These are phyloP conservation scores for Globisporangium echinulatum DNA, from an alignment of 352 stramenopile species.

Conservation along the genomic window DNA sequence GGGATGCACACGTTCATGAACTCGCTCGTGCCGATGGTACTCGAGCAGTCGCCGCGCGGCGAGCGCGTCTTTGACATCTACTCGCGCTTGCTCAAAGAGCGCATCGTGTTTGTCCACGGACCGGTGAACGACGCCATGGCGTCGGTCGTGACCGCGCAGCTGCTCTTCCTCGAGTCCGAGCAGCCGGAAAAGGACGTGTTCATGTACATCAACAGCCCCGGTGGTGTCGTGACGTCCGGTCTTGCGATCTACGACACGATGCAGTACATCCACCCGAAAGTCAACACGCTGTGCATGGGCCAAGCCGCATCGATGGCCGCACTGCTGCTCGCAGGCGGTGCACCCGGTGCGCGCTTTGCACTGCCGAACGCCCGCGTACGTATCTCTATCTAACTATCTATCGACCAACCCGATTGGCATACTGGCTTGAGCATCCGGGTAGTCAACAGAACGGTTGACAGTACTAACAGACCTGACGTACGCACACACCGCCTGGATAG, in stretches of 20 bases:
- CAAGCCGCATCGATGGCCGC: slow-evolving; percentile 95
- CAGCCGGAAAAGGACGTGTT: slow-evolving; percentile 97
- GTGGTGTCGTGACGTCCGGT: slow-evolving; percentile 94
- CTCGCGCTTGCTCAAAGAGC: slow-evolving; percentile 95
- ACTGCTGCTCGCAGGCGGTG: slow-evolving; percentile 92
- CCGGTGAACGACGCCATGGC: slow-evolving; percentile 88
- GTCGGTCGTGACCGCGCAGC: slow-evolving; percentile 75
- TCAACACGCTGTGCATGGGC: slow-evolving; percentile 97
- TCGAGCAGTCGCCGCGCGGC: slow-evolving; percentile 89
- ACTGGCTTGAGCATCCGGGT: no score
- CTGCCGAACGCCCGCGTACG: slow-evolving; percentile 91
- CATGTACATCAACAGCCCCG: slow-evolving; percentile 99
- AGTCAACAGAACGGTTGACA: no score
- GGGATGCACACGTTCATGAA: slow-evolving; percentile 50
- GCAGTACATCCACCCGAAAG: slow-evolving; percentile 95
- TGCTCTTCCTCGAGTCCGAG: slow-evolving; percentile 96
- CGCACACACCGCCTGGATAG: slow-evolving; percentile 14
- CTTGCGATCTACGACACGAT: slow-evolving; percentile 99
- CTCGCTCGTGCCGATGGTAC: slow-evolving; percentile 90
- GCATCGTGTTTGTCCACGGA: slow-evolving; percentile 96
- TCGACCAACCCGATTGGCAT: no score
- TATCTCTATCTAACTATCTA: not conserved
- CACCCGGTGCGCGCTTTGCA: slow-evolving; percentile 84
- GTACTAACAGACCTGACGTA: no score
- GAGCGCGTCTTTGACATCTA: slow-evolving; percentile 98